Conservation (phyloP, 2,329 filamentous ascomycete genomes). For the Penicillium expansum region DNA sequence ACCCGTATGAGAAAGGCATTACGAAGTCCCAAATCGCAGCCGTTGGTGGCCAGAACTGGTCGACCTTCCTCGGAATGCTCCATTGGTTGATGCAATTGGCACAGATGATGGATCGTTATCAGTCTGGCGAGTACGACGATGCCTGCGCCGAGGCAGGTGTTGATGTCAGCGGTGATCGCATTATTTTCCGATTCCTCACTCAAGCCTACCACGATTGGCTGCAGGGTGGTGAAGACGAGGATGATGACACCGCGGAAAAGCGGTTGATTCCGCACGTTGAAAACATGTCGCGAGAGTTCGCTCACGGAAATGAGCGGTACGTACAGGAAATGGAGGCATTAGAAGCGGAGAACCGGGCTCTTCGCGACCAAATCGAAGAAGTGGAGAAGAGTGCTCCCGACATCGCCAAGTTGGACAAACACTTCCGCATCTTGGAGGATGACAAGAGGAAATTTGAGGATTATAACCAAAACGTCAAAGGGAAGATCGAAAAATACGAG, state of each 20-base stretch:
- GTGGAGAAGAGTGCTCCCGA: conserved; percentile 83
- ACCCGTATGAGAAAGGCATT: conserved; percentile 92
- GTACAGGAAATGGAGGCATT: conserved; percentile 78
- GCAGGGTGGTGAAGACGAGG: conserved; percentile 82
- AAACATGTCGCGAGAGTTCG: conserved; percentile 83
- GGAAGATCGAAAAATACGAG: conserved; percentile 86
- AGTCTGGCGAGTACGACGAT: conserved; percentile 76
- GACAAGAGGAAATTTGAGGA: conserved; percentile 94
- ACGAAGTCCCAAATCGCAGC: conserved; percentile 94
- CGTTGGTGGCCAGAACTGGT: conserved; percentile 96
- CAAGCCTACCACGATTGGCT: conserved; percentile 92
- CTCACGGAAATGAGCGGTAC: conserved; percentile 79
- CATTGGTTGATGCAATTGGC: conserved; percentile 99
- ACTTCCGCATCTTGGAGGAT: conserved; percentile 90
- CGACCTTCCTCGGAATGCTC: conserved; percentile 84
- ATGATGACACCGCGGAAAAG: conserved; percentile 76
- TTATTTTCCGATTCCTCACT: conserved; percentile 90
- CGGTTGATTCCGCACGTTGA: conserved; percentile 80
- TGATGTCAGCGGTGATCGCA: conserved; percentile 83
- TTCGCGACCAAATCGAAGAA: conserved; percentile 84
- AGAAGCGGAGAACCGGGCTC: conserved; percentile 77
- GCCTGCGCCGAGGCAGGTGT: conserved; percentile 84
- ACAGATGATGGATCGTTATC: conserved; percentile 86
- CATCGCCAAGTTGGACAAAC: conserved; percentile 77
- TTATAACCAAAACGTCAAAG: conserved; percentile 81